phyloP scores from a whole-genome alignment of 2,329 filamentous ascomycete genomes.

The Trichoderma aggressivum region DNA sequence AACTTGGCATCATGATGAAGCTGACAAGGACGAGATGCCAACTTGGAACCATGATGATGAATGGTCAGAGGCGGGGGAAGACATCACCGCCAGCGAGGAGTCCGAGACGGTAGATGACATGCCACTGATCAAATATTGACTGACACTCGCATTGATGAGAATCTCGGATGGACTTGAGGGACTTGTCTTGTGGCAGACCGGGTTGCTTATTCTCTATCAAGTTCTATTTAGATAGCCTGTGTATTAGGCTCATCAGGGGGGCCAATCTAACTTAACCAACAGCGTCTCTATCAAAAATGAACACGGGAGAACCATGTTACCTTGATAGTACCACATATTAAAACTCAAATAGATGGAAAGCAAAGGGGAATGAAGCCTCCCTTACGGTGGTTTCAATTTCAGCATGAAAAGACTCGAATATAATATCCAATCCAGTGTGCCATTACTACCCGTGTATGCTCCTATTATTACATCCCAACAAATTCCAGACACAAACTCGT shows the following conservation, averaged over 20 bases:
- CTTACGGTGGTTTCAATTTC: not conserved
- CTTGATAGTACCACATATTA: not conserved
- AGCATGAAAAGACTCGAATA: not conserved
- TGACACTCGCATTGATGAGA: not conserved
- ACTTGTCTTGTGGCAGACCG: not conserved
- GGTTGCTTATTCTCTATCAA: not conserved
- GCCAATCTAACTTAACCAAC: not conserved
- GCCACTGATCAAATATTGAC: constrained; percentile 14
- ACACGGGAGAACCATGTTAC: not conserved
- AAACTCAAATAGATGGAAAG: no score
- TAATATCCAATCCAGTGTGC: not conserved
- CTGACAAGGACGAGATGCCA: not conserved
- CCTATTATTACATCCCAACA: not conserved
- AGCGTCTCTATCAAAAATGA: not conserved
- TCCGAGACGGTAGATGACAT: not conserved
- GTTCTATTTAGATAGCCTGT: not conserved
- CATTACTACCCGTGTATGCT: not conserved
- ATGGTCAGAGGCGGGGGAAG: not conserved
- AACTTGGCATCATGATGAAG: not conserved
- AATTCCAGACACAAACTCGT: not conserved
- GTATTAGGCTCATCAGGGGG: not conserved
- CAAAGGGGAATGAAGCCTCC: not conserved
- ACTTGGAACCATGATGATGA: not conserved
- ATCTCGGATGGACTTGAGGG: no score
- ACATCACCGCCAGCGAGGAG: no score